Evolutionary conservation across 495 filamentous ascomycete species (phyloP), one percentile per base, ranked within the genome.

Genomic region (Glonium stellatum): DNA sequence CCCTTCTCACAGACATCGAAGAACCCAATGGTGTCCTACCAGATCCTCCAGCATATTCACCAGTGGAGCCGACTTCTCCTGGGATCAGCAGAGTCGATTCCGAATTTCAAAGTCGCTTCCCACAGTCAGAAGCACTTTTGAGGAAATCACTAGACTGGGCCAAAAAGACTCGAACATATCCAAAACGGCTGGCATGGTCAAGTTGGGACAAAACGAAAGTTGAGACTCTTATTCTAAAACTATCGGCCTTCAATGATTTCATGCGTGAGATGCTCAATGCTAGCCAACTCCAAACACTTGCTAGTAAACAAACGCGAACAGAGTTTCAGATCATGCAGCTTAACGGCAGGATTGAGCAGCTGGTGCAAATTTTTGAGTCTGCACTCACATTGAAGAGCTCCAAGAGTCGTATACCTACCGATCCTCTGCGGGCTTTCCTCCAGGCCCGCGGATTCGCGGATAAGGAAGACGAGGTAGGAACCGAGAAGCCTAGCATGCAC

Each of bases 241-340:
- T 71, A n/a, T 58, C 44, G 25, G 22, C 54, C 0, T 60, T 71
- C 22, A 71, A 69, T 53, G 67, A 71, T 58, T 67, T 64, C 56
- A 64, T 71, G 67, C 57, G 58, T 10, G 68, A 71, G 56, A 58
- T 71, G 58, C 58, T 71, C 15, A 66, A 66, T 36, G 21, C 22
- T 10, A 27, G 51, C 12, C 66, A 71, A 41, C 63, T 68, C 11
- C 31, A 69, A 18, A 57, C 35, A 4, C 63, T 71, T 10, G 58
- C 59, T n/a, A 58, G 54, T 21, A 65, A 69, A 56, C 67, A 67
- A 42, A 63, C 61, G 4, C 51, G 61, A 19, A 67, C 63, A 15
- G 62, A 70, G 52, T 66, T 66, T 35, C 68, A 70, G 61, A 70
- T 70, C 54, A 64, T 70, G 57, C 68, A 68, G 60, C 55, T 70